These are phyloP conservation scores for Candida corydali DNA, from an alignment of 805 yeast genomes.

Conservation along the genomic window DNA sequence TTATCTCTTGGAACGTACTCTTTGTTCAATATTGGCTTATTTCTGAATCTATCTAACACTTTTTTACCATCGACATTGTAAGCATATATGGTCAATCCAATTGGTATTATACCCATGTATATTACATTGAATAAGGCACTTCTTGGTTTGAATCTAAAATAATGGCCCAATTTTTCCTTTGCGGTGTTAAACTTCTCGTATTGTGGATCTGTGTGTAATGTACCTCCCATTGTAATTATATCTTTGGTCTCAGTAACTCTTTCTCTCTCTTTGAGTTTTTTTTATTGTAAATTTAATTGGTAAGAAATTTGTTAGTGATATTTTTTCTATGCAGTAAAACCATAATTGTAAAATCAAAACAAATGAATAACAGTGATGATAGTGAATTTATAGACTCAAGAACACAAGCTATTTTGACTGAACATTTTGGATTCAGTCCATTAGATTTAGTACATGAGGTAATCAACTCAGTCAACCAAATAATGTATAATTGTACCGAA, in stretches of 20 bases:
- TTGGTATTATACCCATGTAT: slow-evolving; percentile 37
- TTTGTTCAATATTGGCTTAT: slow-evolving; percentile 28
- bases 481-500: slow-evolving; percentile 75
- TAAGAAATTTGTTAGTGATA: background rate
- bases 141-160: slow-evolving; percentile 39
- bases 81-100: slow-evolving; percentile 32
- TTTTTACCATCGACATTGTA: slow-evolving; percentile 38
- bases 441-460: slow-evolving; percentile 80
- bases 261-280: background rate
- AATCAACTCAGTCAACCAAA: slow-evolving; percentile 80
- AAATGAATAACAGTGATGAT: background rate
- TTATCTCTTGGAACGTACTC: slow-evolving; percentile 41
- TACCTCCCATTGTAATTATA: slow-evolving; percentile 31
- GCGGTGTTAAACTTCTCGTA: slow-evolving; percentile 39
- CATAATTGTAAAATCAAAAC: background rate
- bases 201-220: slow-evolving; percentile 40
- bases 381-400: slow-evolving; percentile 20
- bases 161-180: slow-evolving; percentile 37
- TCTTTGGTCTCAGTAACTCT: background rate
- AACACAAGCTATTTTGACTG: slow-evolving; percentile 55
- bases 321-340: background rate
- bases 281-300: slow-evolving; percentile 2
- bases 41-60: slow-evolving; percentile 32
- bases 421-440: slow-evolving; percentile 84
- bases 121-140: slow-evolving; percentile 32